These are phyloP conservation scores for Euphorbia pulcherrima DNA, from an alignment of 345 rosid species.

Conservation along the genomic window DNA sequence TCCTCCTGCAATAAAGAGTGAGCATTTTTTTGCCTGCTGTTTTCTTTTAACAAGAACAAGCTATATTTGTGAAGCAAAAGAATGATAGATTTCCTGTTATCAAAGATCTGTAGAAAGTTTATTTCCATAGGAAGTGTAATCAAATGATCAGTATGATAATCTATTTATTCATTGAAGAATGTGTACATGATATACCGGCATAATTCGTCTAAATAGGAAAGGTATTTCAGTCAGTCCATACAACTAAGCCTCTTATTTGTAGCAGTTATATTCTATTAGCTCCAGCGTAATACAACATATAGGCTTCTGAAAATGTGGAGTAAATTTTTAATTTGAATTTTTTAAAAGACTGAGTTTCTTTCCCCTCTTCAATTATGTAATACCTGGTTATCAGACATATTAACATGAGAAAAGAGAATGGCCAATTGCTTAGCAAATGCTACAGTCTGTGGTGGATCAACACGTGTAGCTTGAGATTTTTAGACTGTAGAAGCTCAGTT, in stretches of 20 bases:
- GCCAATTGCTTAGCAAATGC: neutral
- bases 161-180: neutral
- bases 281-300: neutral
- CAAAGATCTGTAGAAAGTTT: neutral
- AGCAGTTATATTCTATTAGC: neutral
- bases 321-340: too few relatives aligned
- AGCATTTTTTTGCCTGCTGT: neutral
- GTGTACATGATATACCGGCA: neutral
- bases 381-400: neutral
- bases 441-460: neutral
- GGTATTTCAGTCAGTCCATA: neutral
- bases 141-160: neutral
- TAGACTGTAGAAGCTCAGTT: slow-evolving; percentile 1
- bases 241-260: neutral
- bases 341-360: neutral
- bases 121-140: neutral
- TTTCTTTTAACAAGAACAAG: neutral
- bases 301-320: neutral
- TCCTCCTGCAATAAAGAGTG: too few relatives aligned
- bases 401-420: neutral
- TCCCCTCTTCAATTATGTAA: neutral
- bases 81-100: neutral
- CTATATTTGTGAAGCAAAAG: neutral
- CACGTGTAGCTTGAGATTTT: neutral
- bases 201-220: neutral